These are phyloP conservation scores for Fraxinus floribunda DNA, from an alignment of 305 asterid genomes.

Conservation along the genomic window DNA sequence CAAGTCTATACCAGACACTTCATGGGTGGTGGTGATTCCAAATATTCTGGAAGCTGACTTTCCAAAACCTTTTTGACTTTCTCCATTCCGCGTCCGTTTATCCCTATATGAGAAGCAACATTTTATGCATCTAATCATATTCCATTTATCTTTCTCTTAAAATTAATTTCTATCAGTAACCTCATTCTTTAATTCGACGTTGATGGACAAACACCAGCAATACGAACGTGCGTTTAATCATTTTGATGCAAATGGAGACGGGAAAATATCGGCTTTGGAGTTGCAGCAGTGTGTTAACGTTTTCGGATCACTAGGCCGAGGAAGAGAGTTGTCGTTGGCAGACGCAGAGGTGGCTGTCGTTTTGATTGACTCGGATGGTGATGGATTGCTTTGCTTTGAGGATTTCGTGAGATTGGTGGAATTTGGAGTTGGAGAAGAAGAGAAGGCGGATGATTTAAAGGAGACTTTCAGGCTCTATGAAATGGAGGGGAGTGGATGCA, in stretches of 20 bases:
- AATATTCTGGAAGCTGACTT: not conserved
- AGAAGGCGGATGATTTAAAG: conserved; percentile 40
- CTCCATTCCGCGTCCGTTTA: not conserved
- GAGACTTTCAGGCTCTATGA: conserved; percentile 67
- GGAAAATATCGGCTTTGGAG: conserved; percentile 41
- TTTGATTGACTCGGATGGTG: conserved; percentile 48
- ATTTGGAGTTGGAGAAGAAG: conserved; percentile 47
- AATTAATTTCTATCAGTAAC: not conserved
- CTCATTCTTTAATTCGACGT: not conserved
- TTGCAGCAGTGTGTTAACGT: conserved; percentile 33
- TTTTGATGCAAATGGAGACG: conserved; percentile 45
- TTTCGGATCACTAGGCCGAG: not conserved
- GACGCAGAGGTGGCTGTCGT: conserved; percentile 49
- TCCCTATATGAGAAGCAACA: too few species aligned
- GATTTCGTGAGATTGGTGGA: conserved; percentile 55
- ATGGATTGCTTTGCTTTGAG: conserved; percentile 50
- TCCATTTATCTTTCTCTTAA: not conserved
- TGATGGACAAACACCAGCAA: conserved; percentile 42
- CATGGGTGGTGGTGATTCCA: not conserved
- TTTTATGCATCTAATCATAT: not conserved
- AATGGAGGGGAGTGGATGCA: conserved; percentile 50
- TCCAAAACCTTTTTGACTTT: not conserved
- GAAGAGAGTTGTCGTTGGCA: conserved; percentile 36
- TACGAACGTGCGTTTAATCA: conserved; percentile 38
- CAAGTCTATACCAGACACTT: not conserved